These are phyloP conservation scores for Penicillium aurantiogriseum DNA, from an alignment of 2,329 filamentous ascomycete genomes.

Conservation along the genomic window DNA sequence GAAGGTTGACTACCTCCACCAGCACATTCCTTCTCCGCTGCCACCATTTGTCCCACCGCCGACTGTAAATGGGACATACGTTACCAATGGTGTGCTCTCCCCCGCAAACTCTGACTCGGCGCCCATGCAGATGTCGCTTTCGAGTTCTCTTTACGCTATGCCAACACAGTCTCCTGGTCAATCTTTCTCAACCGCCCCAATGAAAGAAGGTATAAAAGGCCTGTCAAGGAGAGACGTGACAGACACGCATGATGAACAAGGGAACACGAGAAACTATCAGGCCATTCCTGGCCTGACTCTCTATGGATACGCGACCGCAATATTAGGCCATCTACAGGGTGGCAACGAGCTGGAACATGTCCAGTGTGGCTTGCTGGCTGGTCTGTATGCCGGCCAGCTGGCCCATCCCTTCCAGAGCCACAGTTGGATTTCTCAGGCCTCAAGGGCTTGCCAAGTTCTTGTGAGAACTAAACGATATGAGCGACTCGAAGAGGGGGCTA, in stretches of 20 bases:
- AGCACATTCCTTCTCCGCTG: slow-evolving; percentile 28
- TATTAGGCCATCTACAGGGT: slow-evolving; percentile 76
- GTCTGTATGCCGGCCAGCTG: slow-evolving; percentile 84
- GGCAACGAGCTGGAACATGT: slow-evolving; percentile 79
- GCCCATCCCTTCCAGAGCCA: slow-evolving; percentile 84
- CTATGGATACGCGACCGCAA: slow-evolving; percentile 81
- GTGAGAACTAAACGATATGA: slow-evolving; percentile 58
- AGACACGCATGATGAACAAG: slow-evolving; percentile 19
- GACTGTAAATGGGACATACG: slow-evolving; percentile 1
- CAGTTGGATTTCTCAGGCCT: slow-evolving; percentile 64
- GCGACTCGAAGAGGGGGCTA: slow-evolving; percentile 27
- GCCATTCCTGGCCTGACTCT: slow-evolving; percentile 86
- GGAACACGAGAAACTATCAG: slow-evolving; percentile 66
- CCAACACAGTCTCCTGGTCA: slow-evolving; percentile 11
- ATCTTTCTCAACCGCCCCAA: slow-evolving; percentile 21
- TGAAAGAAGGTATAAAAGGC: slow-evolving; percentile 2
- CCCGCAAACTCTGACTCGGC: slow-evolving; percentile 30
- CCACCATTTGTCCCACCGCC: background rate
- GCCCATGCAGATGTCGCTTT: slow-evolving; percentile 20
- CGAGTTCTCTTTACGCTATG: slow-evolving; percentile 24
- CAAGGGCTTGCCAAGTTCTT: slow-evolving; percentile 65
- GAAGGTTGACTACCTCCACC: slow-evolving; percentile 27
- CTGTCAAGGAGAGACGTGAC: slow-evolving; percentile 15
- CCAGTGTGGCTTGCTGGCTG: slow-evolving; percentile 79
- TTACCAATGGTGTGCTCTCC: slow-evolving; percentile 26